A percentile compares a stretch with the other conserved stretches of the same genome.
These are phyloP conservation scores for Saccharomyces hybrid DNA, from an alignment of 1,139 yeast species.

Conservation along the genomic window DNA sequence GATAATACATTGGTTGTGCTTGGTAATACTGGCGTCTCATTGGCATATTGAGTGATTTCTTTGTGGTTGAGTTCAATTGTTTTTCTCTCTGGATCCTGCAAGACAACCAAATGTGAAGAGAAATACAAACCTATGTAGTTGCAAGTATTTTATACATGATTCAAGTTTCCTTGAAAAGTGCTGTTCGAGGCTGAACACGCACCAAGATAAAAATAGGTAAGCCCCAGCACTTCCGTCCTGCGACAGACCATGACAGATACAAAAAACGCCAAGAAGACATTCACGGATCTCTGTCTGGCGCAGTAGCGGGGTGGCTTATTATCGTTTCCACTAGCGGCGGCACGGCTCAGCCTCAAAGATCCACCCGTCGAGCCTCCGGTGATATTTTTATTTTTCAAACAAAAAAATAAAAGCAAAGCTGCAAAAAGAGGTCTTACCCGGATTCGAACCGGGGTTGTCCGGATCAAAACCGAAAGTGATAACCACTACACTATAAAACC, in stretches of 20 bases:
- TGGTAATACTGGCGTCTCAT: background rate
- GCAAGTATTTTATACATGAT: too few relatives aligned
- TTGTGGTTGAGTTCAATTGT: background rate
- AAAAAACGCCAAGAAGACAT: background rate
- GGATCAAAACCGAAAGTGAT: slow-evolving; percentile 69
- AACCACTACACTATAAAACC: slow-evolving; percentile 53
- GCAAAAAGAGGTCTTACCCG: slow-evolving; percentile 63
- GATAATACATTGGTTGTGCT: slow-evolving; percentile 1
- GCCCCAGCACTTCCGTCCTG: background rate
- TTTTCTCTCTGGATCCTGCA: too few relatives aligned
- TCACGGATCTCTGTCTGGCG: too few relatives aligned
- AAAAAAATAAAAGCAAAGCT: too few relatives aligned
- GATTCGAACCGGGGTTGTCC: slow-evolving; percentile 92
- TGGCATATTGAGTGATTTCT: too few relatives aligned
- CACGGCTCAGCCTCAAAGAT: background rate
- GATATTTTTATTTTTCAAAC: too few relatives aligned
- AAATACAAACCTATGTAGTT: too few relatives aligned
- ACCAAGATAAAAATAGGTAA: background rate
- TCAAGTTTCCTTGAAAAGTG: background rate
- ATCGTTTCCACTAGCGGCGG: background rate
- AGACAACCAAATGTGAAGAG: too few relatives aligned
- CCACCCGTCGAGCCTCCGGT: too few relatives aligned
- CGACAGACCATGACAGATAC: background rate
- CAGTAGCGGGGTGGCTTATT: background rate
- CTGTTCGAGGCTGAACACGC: background rate